A percentile compares a stretch with the other conserved stretches of the same genome.
Conservation (phyloP, 169 alveolate species). For the Plasmodium berghei region DNA sequence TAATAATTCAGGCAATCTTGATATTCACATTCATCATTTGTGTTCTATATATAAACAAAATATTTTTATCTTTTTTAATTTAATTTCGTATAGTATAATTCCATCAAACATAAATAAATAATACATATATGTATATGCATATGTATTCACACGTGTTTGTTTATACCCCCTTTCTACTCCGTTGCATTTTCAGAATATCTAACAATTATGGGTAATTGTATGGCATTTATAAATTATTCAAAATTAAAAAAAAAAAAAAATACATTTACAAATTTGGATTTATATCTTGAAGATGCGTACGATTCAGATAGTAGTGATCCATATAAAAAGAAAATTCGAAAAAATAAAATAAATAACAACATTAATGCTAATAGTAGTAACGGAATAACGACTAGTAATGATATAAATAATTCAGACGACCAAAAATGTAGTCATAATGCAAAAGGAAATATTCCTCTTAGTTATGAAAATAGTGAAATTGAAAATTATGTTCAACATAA, state of each 20-base stretch:
- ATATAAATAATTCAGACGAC: neutral
- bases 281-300: constrained; percentile 2
- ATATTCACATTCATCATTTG: neutral
- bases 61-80: neutral
- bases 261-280: constrained; percentile 1
- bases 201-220: constrained; percentile 64
- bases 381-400: neutral
- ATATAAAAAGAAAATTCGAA: neutral
- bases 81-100: neutral
- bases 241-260: constrained; percentile 42
- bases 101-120: neutral
- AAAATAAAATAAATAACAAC: neutral
- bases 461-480: neutral
- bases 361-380: neutral
- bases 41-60: too few relatives aligned
- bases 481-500: neutral
- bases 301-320: neutral
- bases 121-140: constrained; percentile 1
- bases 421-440: neutral
- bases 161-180: neutral
- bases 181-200: neutral
- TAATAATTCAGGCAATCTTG: neutral
- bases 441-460: neutral
- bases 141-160: neutral
- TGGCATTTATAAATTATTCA: constrained; percentile 30